Conservation (phyloP, 1,284 basidiomycete species). For the Ustilago loliicola region DNA sequence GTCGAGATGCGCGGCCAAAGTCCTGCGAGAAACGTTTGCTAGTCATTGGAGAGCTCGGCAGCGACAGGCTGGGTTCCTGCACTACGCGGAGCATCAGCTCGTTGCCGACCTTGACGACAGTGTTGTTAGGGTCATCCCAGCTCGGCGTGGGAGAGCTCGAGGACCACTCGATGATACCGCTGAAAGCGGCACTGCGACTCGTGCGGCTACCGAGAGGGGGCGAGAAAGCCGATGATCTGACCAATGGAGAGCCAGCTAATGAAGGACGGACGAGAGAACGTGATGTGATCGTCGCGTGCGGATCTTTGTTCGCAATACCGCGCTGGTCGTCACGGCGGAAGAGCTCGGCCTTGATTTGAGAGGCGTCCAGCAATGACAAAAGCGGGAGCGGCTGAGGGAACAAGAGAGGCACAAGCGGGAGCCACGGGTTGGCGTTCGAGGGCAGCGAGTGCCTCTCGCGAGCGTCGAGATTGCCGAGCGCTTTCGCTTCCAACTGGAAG, state of each 20-base stretch:
- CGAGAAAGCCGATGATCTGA: slow-evolving; percentile 47
- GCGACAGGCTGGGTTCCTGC: slow-evolving; percentile 47
- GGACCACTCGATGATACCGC: slow-evolving; percentile 56
- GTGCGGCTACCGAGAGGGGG: slow-evolving; percentile 22
- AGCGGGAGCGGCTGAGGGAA: slow-evolving; percentile 63
- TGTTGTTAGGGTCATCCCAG: slow-evolving; percentile 30
- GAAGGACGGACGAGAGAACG: slow-evolving; percentile 34
- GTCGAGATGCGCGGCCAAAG: slow-evolving; percentile 51
- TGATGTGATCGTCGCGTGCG: slow-evolving; percentile 46
- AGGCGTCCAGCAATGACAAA: slow-evolving; percentile 50
- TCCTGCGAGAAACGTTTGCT: slow-evolving; percentile 65
- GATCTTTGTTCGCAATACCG: slow-evolving; percentile 20
- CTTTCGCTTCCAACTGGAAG: slow-evolving; percentile 54
- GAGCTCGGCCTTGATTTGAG: slow-evolving; percentile 33
- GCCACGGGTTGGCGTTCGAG: slow-evolving; percentile 20
- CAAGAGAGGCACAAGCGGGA: slow-evolving; percentile 53
- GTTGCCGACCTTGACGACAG: slow-evolving; percentile 48
- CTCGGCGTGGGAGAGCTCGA: slow-evolving; percentile 8
- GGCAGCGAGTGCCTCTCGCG: slow-evolving; percentile 35
- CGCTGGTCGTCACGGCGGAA: slow-evolving; percentile 25
- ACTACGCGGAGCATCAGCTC: slow-evolving; percentile 54
- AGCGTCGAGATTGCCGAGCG: slow-evolving; percentile 54
- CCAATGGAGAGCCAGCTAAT: slow-evolving; percentile 49
- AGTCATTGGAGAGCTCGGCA: slow-evolving; percentile 55
- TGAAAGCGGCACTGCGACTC: slow-evolving; percentile 36